phyloP scores from a whole-genome alignment of 2,329 filamentous ascomycete genomes.

The Ophiocordyceps polyrhachis-furcata region DNA sequence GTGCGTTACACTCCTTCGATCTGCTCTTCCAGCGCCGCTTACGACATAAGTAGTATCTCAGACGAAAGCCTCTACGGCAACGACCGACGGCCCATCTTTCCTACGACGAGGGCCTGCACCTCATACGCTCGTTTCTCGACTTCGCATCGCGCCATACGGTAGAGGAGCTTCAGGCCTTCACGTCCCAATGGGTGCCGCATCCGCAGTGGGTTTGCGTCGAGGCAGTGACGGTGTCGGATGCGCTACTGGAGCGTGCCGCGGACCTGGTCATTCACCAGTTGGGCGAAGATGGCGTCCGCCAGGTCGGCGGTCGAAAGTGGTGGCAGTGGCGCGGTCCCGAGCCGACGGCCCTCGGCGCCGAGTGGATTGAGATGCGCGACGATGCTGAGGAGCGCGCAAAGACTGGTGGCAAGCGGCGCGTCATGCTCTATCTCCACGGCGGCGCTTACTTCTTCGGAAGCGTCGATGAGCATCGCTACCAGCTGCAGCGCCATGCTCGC shows the following conservation, averaged over 20 bases:
- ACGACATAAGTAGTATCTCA: constrained; percentile 46
- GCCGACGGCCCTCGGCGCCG: constrained; percentile 50
- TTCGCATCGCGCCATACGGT: constrained; percentile 80
- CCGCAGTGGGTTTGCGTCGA: constrained; percentile 77
- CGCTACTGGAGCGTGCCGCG: constrained; percentile 48
- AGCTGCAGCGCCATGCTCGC: constrained; percentile 86
- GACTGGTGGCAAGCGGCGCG: constrained; percentile 41
- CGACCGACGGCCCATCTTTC: constrained; percentile 82
- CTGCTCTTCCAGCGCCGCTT: background rate
- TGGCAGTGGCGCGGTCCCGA: constrained; percentile 69
- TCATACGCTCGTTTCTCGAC: constrained; percentile 70
- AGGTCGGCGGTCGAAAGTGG: constrained; percentile 69
- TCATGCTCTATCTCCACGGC: constrained; percentile 89
- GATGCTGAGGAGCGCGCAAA: constrained; percentile 52
- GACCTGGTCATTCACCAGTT: constrained; percentile 51
- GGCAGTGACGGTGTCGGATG: constrained; percentile 42
- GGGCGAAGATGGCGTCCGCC: constrained; percentile 53
- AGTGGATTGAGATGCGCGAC: constrained; percentile 92
- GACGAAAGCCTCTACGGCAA: constrained; percentile 53
- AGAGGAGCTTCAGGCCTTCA: constrained; percentile 86
- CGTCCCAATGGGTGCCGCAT: constrained; percentile 74
- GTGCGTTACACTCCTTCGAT: constrained; percentile 29
- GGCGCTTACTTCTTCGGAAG: constrained; percentile 93
- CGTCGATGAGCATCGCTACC: constrained; percentile 92
- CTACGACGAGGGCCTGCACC: constrained; percentile 79